Evolutionary conservation across 768 basidiomycete genomes (phyloP).

Genomic region (Agaricus bisporus): DNA sequence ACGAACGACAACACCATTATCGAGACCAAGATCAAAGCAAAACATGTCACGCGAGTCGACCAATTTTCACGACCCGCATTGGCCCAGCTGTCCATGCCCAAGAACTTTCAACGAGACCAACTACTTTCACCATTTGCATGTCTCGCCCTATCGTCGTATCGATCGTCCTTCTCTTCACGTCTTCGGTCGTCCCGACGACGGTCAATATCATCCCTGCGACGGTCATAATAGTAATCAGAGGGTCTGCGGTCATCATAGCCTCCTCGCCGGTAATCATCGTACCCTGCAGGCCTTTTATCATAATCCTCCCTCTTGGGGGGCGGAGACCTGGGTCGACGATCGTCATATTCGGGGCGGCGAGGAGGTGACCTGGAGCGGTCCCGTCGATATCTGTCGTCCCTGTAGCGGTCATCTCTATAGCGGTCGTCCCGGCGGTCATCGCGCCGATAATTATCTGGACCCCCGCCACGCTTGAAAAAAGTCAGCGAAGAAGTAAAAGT

Average conservation of each 20-base stretch:
- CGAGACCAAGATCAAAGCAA: constrained; percentile 44
- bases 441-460: constrained; percentile 69
- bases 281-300: constrained; percentile 87
- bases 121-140: constrained; percentile 73
- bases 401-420: constrained; percentile 53
- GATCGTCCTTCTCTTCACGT: constrained; percentile 82
- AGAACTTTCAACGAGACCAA: constrained; percentile 62
- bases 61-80: constrained; percentile 12
- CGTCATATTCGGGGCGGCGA: constrained; percentile 66
- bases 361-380: constrained; percentile 82
- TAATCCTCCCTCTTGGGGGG: constrained; percentile 75
- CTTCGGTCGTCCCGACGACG: constrained; percentile 69
- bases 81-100: constrained; percentile 23
- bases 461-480: constrained; percentile 42
- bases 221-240: constrained; percentile 84
- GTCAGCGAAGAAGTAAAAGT: constrained; percentile 4
- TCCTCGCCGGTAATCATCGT: constrained; percentile 85
- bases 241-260: constrained; percentile 78
- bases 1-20: constrained; percentile 48
- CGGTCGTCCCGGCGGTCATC: constrained; percentile 66
- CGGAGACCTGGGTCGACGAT: constrained; percentile 80
- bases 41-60: constrained; percentile 26
- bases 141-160: constrained; percentile 73
- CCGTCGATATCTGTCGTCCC: constrained; percentile 58
- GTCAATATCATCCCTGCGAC: constrained; percentile 74